Base-by-base conservation (phyloP, 306 rosid genomes). In the Quercus ilex region DNA sequence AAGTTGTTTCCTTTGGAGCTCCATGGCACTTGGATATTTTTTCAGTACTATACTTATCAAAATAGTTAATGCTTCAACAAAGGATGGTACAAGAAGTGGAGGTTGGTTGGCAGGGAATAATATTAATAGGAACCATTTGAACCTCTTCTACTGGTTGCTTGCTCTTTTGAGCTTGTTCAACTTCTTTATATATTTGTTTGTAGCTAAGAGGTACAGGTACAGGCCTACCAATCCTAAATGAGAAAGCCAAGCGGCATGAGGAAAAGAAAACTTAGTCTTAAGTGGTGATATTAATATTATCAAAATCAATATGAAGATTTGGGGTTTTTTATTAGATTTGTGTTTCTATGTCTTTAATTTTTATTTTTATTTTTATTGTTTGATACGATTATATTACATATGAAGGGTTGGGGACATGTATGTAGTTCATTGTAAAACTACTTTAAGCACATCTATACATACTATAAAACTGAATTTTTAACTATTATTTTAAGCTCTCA, bases 71-170 rank as follows among this genome's bases (percentile, higher is more conserved):
- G 65, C 71, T 52, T 97, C 92, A 5, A 91, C 97, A 5, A 80
- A 87, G 58, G 75, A 84, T 55, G 60, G 28, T 13, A 90, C 90
- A 15, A 81, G 12, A 18, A 90, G 89, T 78, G 83, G 92, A 31
- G 97, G 98, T 0, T 95, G 99, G 99, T 72, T 95, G 80, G 89
- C 73, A 4, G 98, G 99, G 79, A 91, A 95, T 69, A 95, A 95
- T 64, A 90, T 95, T 15, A 95, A 95, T 55, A 86, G 89, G 78
- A 92, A 92, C 85, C 90, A 91, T 83, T 85, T 95, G 67, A 88
- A 95, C 63, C 82, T 88, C 35, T 95, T 95, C 85, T 92, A 81
- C 73, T 86, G 85, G 92, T 82, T 92, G 79, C 99, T 95, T 63
- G 85, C 97, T 5, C 19, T 87, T 18, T 35, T 89, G 83, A 95